These are phyloP conservation scores for Cladophialophora psammophila DNA, from an alignment of 2,329 filamentous ascomycete genomes.

Conservation along the genomic window DNA sequence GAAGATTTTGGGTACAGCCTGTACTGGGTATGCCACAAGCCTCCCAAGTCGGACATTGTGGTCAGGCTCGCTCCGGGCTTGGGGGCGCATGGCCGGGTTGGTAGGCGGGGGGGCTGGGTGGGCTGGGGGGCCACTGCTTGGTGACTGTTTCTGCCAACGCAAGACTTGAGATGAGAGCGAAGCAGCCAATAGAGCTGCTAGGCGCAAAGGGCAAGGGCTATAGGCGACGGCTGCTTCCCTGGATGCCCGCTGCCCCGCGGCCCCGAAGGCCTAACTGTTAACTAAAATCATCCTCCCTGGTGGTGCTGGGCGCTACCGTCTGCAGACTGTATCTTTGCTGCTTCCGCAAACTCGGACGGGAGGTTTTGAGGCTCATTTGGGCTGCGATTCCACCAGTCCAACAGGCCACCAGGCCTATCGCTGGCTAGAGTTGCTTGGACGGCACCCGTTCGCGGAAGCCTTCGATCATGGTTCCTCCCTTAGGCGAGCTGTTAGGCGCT, in stretches of 20 bases:
- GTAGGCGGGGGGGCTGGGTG: conserved; percentile 1
- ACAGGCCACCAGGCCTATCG: not conserved
- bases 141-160: conserved; percentile 17
- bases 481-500: conserved; percentile 2
- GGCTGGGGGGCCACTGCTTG: conserved; percentile 14
- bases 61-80: conserved; percentile 11
- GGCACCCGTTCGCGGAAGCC: conserved; percentile 11
- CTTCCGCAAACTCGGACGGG: not conserved
- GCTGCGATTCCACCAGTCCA: conserved; percentile 6
- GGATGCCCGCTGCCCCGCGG: conserved; percentile 15
- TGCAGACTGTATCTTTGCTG: not conserved
- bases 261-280: conserved; percentile 13
- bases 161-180: conserved; percentile 8
- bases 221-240: conserved; percentile 21
- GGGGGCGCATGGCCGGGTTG: conserved; percentile 1
- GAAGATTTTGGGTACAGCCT: not conserved
- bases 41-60: conserved; percentile 11
- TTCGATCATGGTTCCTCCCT: not conserved
- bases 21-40: conserved; percentile 5
- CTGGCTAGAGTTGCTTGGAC: not conserved
- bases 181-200: conserved; percentile 18
- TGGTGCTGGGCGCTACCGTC: not conserved
- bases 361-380: conserved; percentile 2
- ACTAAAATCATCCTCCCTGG: conserved; percentile 11
- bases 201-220: not conserved